These are phyloP conservation scores for Camelina laxa DNA, from an alignment of 345 rosid genomes.

Conservation along the genomic window DNA sequence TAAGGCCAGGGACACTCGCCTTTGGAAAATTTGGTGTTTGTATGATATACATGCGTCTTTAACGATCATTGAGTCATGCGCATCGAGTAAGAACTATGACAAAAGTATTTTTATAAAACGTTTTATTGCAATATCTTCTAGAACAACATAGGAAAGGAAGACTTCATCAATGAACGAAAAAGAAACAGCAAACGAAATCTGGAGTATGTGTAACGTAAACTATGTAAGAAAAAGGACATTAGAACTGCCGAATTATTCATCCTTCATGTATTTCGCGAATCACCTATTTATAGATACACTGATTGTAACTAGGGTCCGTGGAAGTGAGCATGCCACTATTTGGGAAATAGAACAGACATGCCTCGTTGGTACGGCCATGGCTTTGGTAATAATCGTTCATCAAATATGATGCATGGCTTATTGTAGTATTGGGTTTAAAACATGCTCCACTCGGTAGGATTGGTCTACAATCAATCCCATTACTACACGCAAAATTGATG, in stretches of 20 bases:
- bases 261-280: neutral
- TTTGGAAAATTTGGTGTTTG: too few relatives aligned
- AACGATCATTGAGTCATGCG: too few relatives aligned
- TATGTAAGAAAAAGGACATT: neutral
- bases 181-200: too few relatives aligned
- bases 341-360: neutral
- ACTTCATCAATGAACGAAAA: too few relatives aligned
- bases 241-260: neutral
- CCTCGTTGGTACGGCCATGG: conserved; percentile 14
- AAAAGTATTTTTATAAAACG: too few relatives aligned
- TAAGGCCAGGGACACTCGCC: too few relatives aligned
- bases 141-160: too few relatives aligned
- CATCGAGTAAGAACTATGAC: too few relatives aligned
- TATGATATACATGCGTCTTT: too few relatives aligned
- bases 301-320: neutral
- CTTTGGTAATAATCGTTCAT: conserved; percentile 50
- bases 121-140: too few relatives aligned
- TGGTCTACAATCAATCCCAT: conserved; percentile 59
- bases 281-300: neutral
- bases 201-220: too few relatives aligned
- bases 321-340: neutral
- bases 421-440: conserved; percentile 64
- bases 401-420: conserved; percentile 73
- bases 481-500: conserved; percentile 66
- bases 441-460: conserved; percentile 73